phyloP scores from a whole-genome alignment of 2,329 filamentous ascomycete genomes.

The Trichoderma sp. region DNA sequence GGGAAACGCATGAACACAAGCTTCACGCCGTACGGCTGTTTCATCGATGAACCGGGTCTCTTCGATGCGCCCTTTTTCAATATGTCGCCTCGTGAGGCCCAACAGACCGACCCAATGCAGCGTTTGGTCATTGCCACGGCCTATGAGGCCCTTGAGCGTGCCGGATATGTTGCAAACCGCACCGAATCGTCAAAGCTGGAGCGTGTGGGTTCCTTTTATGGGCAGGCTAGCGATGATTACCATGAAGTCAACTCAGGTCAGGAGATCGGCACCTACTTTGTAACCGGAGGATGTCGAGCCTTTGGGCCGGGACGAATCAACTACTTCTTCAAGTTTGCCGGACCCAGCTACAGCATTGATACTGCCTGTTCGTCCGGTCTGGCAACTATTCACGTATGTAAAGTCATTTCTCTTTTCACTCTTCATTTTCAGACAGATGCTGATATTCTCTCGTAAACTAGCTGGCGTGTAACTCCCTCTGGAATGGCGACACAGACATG shows the following conservation, averaged over 20 bases:
- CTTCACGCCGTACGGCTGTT: slow-evolving; percentile 71
- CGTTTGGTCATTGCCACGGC: slow-evolving; percentile 71
- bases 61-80: slow-evolving; percentile 83
- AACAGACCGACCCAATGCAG: slow-evolving; percentile 75
- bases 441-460: slow-evolving; percentile 39
- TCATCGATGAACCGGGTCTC: slow-evolving; percentile 66
- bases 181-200: slow-evolving; percentile 52
- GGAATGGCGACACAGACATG: slow-evolving; percentile 74
- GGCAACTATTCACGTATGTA: slow-evolving; percentile 56
- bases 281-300: slow-evolving; percentile 53
- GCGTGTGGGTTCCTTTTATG: slow-evolving; percentile 73
- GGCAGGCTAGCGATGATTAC: slow-evolving; percentile 77
- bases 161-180: slow-evolving; percentile 21
- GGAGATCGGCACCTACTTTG: slow-evolving; percentile 60
- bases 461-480: slow-evolving; percentile 33
- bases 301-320: slow-evolving; percentile 66
- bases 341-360: slow-evolving; percentile 71
- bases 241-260: slow-evolving; percentile 74
- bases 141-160: slow-evolving; percentile 74
- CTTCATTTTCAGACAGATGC: background rate
- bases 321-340: slow-evolving; percentile 76
- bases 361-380: slow-evolving; percentile 76
- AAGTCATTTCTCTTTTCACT: background rate
- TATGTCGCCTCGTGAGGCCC: slow-evolving; percentile 77
- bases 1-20: slow-evolving; percentile 69